Evolutionary conservation across 1,284 basidiomycete species (phyloP).

Genomic region (Paramarasmius palmivorus): DNA sequence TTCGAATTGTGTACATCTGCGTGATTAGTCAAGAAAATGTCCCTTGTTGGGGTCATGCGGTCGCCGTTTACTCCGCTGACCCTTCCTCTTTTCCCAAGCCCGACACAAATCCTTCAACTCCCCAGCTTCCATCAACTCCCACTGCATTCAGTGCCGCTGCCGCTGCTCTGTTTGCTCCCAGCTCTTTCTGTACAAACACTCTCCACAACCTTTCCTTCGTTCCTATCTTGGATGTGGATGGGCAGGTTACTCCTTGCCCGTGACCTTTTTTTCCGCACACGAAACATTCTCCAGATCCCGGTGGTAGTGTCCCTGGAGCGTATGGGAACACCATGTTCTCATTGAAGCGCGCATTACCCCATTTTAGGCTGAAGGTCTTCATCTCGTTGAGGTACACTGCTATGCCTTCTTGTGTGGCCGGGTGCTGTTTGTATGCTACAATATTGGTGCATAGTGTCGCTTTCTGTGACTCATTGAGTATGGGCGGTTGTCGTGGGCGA

Average conservation of each 20-base stretch:
- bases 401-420: not conserved
- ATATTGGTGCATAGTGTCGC: not conserved
- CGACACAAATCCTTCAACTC: no score
- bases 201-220: not conserved
- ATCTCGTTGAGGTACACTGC: not conserved
- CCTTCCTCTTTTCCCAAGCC: slow-evolving; percentile 8
- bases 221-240: not conserved
- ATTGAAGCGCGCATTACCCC: not conserved
- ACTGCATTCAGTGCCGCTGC: not conserved
- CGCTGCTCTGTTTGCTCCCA: not conserved
- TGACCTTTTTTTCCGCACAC: not conserved
- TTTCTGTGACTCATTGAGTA: not conserved
- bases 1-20: not conserved
- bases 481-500: no score
- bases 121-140: not conserved
- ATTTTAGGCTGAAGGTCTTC: not conserved
- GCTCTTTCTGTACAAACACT: not conserved
- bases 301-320: not conserved
- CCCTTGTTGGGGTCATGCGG: not conserved
- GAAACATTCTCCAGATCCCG: not conserved
- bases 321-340: not conserved
- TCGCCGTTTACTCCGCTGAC: not conserved
- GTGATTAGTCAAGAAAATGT: not conserved
- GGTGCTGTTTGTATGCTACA: not conserved
- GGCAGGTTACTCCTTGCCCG: not conserved